These are phyloP conservation scores for Cardamine chenopodiifolia DNA, from an alignment of 345 rosid species.

Conservation along the genomic window DNA sequence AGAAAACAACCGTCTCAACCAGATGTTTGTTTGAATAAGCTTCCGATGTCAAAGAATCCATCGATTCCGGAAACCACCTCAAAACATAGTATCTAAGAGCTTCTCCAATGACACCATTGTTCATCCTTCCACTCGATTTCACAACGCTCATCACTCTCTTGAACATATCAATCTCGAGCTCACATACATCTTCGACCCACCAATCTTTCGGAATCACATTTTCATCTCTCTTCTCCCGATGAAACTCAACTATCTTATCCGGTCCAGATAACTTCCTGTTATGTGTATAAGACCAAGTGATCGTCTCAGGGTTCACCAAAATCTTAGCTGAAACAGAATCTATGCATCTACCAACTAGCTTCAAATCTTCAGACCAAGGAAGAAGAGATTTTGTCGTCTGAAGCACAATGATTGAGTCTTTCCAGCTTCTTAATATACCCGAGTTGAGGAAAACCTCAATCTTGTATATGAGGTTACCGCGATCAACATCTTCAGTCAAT, in stretches of 20 bases:
- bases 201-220: conserved; percentile 74
- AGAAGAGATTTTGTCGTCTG: conserved; percentile 77
- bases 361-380: conserved; percentile 89
- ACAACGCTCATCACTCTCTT: conserved; percentile 65
- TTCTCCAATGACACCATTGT: conserved; percentile 63
- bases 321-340: conserved; percentile 89
- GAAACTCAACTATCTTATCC: conserved; percentile 52
- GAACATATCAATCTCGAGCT: conserved; percentile 75
- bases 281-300: conserved; percentile 88
- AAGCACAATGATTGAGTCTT: conserved; percentile 90
- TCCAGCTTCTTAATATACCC: conserved; percentile 87
- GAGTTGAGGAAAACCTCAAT: conserved; percentile 86
- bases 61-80: conserved; percentile 80
- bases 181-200: conserved; percentile 98
- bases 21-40: conserved; percentile 57
- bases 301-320: conserved; percentile 64
- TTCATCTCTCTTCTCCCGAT: conserved; percentile 52
- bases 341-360: conserved; percentile 79
- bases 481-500: conserved; percentile 83
- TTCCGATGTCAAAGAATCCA: conserved; percentile 58
- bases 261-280: conserved; percentile 65
- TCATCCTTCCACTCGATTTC: conserved; percentile 82
- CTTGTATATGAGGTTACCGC: conserved; percentile 80
- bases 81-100: conserved; percentile 74
- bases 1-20: conserved; percentile 64